phyloP scores from a whole-genome alignment of 257 asterid species.

The Solanum pimpinellifolium region DNA sequence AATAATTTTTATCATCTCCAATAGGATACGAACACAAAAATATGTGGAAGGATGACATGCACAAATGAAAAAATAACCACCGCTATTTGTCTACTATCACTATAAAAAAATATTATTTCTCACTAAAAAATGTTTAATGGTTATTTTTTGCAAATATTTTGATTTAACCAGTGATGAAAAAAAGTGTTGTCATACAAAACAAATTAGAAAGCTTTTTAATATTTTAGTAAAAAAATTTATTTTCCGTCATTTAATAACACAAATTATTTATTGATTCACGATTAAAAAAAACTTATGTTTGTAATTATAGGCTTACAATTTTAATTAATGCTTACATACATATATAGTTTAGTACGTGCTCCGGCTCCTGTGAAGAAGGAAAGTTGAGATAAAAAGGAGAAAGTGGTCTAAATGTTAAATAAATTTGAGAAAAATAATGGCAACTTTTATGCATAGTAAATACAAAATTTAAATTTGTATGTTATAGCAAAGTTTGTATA shows the following conservation, averaged over 20 bases:
- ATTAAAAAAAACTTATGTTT: too few species aligned
- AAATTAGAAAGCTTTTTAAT: too few species aligned
- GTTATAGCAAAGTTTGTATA: rapidly evolving
- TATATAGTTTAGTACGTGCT: not conserved
- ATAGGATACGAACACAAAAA: not conserved
- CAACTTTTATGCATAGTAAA: too few species aligned
- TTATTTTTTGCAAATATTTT: too few species aligned
- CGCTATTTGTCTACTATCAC: not conserved
- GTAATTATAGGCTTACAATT: not conserved
- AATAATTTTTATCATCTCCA: not conserved
- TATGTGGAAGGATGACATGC: not conserved
- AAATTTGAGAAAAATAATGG: not conserved
- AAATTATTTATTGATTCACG: too few species aligned
- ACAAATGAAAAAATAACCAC: not conserved
- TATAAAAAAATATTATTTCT: too few species aligned
- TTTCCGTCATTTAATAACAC: not conserved
- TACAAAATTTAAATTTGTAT: too few species aligned
- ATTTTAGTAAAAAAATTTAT: too few species aligned
- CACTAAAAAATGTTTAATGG: too few species aligned
- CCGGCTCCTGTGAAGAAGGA: not conserved
- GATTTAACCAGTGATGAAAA: too few species aligned
- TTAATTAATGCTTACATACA: not conserved
- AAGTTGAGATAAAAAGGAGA: not conserved
- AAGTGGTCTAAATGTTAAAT: not conserved
- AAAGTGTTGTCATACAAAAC: too few species aligned